Percentiles rank a stretch among this genome's conserved stretches.
Evolutionary conservation across 208 protist genomes (phyloP).

Genomic region (Leishmania tropica): DNA sequence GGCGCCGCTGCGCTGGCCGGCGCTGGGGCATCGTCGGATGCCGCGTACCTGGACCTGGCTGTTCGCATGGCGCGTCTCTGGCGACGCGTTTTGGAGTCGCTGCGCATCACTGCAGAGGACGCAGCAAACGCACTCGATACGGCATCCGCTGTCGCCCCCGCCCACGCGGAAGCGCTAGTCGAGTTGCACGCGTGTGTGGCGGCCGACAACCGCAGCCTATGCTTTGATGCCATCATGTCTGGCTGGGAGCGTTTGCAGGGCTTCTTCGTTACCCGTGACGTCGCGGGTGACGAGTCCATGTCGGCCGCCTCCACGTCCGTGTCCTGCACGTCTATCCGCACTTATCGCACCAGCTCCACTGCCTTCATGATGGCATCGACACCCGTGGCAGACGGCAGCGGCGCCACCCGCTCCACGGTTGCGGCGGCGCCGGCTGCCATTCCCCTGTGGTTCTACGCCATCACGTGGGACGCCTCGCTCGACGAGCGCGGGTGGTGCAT

Average conservation of each 20-base stretch:
- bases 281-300: not conserved
- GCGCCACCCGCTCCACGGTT: not conserved
- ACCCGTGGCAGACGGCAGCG: not conserved
- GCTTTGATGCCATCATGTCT: slow-evolving; percentile 63
- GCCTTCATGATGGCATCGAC: slow-evolving; percentile 2
- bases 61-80: slow-evolving; percentile 57
- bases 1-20: not conserved
- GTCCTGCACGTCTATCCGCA: not conserved
- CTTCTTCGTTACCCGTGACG: slow-evolving; percentile 17
- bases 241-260: slow-evolving; percentile 67
- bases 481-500: slow-evolving; percentile 57
- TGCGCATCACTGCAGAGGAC: slow-evolving; percentile 3
- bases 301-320: not conserved
- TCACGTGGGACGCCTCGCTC: slow-evolving; percentile 46
- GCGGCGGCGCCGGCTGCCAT: slow-evolving; percentile 3
- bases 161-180: not conserved
- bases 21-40: slow-evolving; percentile 11
- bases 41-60: slow-evolving; percentile 30
- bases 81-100: slow-evolving; percentile 35
- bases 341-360: not conserved
- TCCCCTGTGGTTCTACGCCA: slow-evolving; percentile 68
- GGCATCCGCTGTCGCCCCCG: not conserved
- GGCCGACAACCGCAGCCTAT: slow-evolving; percentile 44
- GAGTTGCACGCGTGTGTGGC: slow-evolving; percentile 46
- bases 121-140: not conserved